Evolutionary conservation across 2,329 filamentous ascomycete species (phyloP), one percentile per base, ranked within the genome.

Genomic region (Diaporthe ampelina): DNA sequence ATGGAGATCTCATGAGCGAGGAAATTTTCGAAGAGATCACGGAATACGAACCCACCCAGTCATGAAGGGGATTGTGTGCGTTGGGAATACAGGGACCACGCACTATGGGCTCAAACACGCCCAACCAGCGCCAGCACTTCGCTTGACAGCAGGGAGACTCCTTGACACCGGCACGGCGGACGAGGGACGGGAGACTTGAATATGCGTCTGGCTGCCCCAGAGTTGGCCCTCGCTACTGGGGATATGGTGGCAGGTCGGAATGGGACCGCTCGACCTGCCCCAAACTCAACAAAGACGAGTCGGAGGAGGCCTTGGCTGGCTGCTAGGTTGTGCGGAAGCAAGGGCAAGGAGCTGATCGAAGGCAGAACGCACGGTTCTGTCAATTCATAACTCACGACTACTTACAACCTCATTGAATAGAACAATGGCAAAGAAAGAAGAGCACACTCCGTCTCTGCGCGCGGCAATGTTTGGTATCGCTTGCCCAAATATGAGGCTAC

Each of bases 1-100:
- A 76, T 76, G 74, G 72, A 76, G 43, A 74, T 76, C 32, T 59
- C 67, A 8, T 76, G 74, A 76, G 48, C n/a, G 48, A 8, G n/a
- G 21, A 54, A 68, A 3, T 17, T 2, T 1, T 4, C 29, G 13
- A 15, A 13, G 48, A n/a, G 2, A 61, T 13, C 29, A 40, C n/a
- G 35, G 9, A 59, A 11, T 29, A 40, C 10, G 3, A 54, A 13
- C 59, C n/a, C 24, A 37, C 29, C n/a, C n/a, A n/a, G n/a, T 63
- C 56, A 40, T 5, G 43, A 11, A 71, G 0, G 8, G 26, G 35
- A 40, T 19, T 13, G 32, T 29, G 54, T n/a, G 35, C 29, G 45
- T 40, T n/a, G 50, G 52, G 52, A 26, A 21, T 37, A 52, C 32
- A 68, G 3, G n/a, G 8, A 54, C 48, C 48, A 37, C 40, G n/a